Conservation (phyloP, 2,329 filamentous ascomycete genomes). For the Coleophoma eucalyptorum region DNA sequence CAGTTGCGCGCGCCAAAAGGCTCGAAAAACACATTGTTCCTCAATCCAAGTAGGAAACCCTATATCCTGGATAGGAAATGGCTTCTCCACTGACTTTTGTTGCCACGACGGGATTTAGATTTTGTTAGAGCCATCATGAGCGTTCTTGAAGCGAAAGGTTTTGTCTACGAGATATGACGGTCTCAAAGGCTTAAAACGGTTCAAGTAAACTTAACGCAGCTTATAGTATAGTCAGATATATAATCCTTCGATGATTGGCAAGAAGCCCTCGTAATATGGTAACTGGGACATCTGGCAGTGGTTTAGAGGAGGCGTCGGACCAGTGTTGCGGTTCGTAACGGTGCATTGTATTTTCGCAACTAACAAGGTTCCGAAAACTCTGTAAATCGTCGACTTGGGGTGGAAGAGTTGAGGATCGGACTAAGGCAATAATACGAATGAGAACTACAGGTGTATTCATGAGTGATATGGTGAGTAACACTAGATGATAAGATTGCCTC, state of each 20-base stretch:
- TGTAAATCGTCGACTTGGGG: constrained; percentile 1
- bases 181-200: constrained; percentile 4
- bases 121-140: not conserved
- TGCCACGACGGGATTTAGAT: not conserved
- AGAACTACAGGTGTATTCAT: constrained; percentile 4
- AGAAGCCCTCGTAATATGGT: constrained; percentile 3
- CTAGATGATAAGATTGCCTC: constrained; percentile 4
- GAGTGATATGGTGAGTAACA: not conserved
- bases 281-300: not conserved
- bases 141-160: constrained; percentile 1
- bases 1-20: constrained; percentile 8
- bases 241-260: constrained; percentile 3
- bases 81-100: not conserved
- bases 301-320: not conserved
- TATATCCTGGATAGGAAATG: constrained; percentile 4
- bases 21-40: constrained; percentile 7
- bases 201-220: constrained; percentile 7
- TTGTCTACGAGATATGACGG: constrained; percentile 2
- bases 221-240: constrained; percentile 1
- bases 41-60: constrained; percentile 6
- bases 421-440: constrained; percentile 3
- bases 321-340: not conserved
- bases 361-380: constrained; percentile 2
- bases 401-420: constrained; percentile 3
- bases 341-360: constrained; percentile 2